A percentile compares a stretch with the other conserved stretches of the same genome.
Evolutionary conservation across 2,329 filamentous ascomycete genomes (phyloP).

Genomic region (Aspergillus tanneri): DNA sequence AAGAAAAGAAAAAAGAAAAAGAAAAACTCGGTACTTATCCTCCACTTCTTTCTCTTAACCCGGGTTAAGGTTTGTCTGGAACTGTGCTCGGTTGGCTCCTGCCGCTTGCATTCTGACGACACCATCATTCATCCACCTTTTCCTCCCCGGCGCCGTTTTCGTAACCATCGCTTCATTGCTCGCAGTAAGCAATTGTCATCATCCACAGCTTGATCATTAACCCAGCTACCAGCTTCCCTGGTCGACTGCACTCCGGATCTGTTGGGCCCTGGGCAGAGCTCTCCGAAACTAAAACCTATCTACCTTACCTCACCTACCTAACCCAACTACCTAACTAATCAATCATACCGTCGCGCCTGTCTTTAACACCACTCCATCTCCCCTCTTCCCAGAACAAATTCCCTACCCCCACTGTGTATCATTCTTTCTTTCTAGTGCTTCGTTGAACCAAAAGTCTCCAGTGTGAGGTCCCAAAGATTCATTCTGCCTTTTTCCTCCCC

Average conservation of each 20-base stretch:
- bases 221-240: not conserved
- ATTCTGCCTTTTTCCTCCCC: conserved; percentile 23
- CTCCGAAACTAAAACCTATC: conserved; percentile 4
- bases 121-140: conserved; percentile 25
- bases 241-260: conserved; percentile 28
- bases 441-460: conserved; percentile 19
- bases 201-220: not conserved
- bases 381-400: conserved; percentile 11
- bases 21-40: not conserved
- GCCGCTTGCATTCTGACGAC: conserved; percentile 40
- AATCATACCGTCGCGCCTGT: conserved; percentile 26
- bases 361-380: conserved; percentile 18
- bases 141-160: conserved; percentile 28
- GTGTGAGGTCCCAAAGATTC: conserved; percentile 26
- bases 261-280: conserved; percentile 12
- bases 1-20: conserved; percentile 5
- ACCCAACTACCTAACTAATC: conserved; percentile 15
- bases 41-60: no score
- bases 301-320: not conserved
- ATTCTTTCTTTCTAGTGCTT: conserved; percentile 21
- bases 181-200: not conserved
- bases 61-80: conserved; percentile 33
- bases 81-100: conserved; percentile 33
- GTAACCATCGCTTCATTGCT: conserved; percentile 15
- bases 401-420: conserved; percentile 23